A percentile compares a stretch with the other conserved stretches of the same genome.
phyloP scores from a whole-genome alignment of 179 eudicot species.

The Gypsophila paniculata region DNA sequence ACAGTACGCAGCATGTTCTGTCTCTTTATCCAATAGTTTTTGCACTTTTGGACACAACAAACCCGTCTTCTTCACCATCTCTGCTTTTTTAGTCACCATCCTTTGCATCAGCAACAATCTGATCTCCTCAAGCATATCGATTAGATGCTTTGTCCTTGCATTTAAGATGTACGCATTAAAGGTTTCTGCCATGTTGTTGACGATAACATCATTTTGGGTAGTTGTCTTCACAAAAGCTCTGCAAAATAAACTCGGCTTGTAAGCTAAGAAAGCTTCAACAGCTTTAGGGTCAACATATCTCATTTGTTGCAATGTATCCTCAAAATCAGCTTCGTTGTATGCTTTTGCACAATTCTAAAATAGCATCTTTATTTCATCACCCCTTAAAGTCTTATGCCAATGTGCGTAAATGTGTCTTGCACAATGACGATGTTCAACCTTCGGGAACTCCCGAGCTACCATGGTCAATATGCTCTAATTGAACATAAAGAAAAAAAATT shows the following conservation, averaged over 20 bases:
- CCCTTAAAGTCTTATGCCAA: constrained; percentile 4
- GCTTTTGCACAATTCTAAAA: constrained; percentile 1
- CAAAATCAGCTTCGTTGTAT: not conserved
- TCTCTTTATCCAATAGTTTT: not conserved
- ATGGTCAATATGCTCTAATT: not conserved
- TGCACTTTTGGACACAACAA: not conserved
- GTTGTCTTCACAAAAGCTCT: not conserved
- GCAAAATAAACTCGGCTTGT: not conserved
- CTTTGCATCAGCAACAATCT: not conserved
- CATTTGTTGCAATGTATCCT: not conserved
- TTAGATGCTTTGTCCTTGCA: not conserved
- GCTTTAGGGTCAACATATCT: not conserved
- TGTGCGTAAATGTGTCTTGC: not conserved
- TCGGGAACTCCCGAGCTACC: not conserved
- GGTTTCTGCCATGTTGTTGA: constrained; percentile 5
- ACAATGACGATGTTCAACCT: not conserved
- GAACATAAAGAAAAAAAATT: no score
- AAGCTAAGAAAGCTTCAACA: not conserved
- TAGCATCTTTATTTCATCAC: not conserved
- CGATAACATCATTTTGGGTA: not conserved
- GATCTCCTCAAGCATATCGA: not conserved
- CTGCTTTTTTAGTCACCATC: not conserved
- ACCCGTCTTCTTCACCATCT: not conserved
- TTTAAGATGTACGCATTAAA: constrained; percentile 5
- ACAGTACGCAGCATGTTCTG: not conserved